Evolutionary conservation across 2,329 filamentous ascomycete genomes (phyloP), one percentile per base, ranked within the genome.

Genomic region (Blumeria graminis): DNA sequence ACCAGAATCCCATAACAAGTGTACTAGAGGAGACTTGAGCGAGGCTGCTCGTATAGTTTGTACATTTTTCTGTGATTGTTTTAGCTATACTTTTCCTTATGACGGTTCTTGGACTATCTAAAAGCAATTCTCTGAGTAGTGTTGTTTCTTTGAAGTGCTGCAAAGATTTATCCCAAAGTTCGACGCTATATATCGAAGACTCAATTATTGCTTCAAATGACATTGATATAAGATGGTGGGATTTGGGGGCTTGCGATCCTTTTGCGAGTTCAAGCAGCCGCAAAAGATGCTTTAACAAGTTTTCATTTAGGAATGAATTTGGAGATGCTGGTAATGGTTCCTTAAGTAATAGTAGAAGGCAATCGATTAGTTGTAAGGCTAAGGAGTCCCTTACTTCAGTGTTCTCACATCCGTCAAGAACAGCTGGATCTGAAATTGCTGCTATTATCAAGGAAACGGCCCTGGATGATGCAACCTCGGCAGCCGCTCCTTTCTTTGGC

Each of bases 391-490:
- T 73, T 52, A 77, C 64, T 39, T 69, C 66, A 55, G 69, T 69
- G 52, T 68, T 71, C 9, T 67, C 65, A 57, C 72, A 71, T 43
- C 65, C 67, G 8, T 71, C 70, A 13, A 76, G 68, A 58, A 82
- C 69, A 18, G 75, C 70, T 28, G 73, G 69, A 57, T 81, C 75
- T 11, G 75, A 77, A 54, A 86, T 73, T 6, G 80, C 80, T 16
- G 74, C 69, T 35, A 81, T 74, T 22, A 84, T 68, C 33, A 83
- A 69, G 6, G 69, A 70, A 57, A 82, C 67, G 2, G 71, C 71
- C 59, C 70, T 61, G 36, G 62, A 72, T n/a, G 68, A 61, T 2
- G 74, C 59, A 43, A 68, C 67, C 16, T 69, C 67, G 41, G 66
- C 51, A 1, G 60, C 39, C 52, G 55, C 50, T 11, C 63, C 63